Base-by-base conservation (phyloP, 2,329 filamentous ascomycete genomes). In the Colletotrichum filicis region DNA sequence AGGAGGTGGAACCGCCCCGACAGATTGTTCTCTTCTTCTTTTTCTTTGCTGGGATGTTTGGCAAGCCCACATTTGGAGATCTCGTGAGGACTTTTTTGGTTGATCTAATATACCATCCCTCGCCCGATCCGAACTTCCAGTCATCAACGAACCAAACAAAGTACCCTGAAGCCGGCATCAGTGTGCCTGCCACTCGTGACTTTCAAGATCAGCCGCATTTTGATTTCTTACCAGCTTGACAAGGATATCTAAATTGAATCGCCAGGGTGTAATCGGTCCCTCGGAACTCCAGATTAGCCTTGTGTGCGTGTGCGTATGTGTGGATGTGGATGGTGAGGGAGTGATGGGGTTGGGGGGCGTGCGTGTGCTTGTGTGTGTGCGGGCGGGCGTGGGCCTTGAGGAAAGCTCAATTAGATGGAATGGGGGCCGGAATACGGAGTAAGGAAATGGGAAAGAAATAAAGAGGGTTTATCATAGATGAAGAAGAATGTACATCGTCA, bases 401-500 rank as follows among this genome's bases (percentile, higher is more conserved):
- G 42, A 8, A 46, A 46, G 42, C 42, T 49, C 37, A 42, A 42
- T 42, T 19, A 42, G 42, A 49, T 49, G 19, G 42, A 8, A 49
- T 49, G 42, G 42, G 42, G 42, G 19, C 42, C 42, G n/a, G 19
- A 49, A 11, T 49, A 22, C 42, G 16, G 7, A 9, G 42, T 22
- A 49, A 49, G 19, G 19, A 22, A 49, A 49, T 42, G 37, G 16
- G 42, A 63, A 42, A 30, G 28, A 35, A 22, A 53, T 53, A 35
- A 19, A 35, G 46, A 56, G 30, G 61, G 46, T 55, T 55, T 49
- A 37, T 64, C 22, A 55, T 55, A 55, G 30, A 37, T 56, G 61
- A 56, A 64, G 22, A 49, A 49, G 35, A 64, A 37, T 24, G 61
- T 32, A 22, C 22, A 42, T 64, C 49, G 46, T 64, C 61, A 64